Conservation (phyloP, 2,329 filamentous ascomycete genomes). For the Verruconis gallopava region DNA sequence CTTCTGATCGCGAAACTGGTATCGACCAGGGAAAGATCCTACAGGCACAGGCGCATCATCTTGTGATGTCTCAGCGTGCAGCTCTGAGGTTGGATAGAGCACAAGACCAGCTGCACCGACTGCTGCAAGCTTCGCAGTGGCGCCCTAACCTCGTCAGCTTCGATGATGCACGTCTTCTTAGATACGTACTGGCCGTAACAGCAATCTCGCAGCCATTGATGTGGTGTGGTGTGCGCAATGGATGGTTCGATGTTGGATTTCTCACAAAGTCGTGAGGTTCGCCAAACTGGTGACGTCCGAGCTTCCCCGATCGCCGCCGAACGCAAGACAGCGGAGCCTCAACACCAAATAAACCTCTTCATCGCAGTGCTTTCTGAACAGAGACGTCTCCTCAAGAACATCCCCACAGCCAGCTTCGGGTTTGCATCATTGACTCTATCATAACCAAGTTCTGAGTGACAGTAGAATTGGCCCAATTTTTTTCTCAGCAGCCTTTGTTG, state of each 20-base stretch:
- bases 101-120: conserved; percentile 27
- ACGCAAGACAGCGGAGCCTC: too few species aligned
- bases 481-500: too few species aligned
- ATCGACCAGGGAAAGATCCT: not conserved
- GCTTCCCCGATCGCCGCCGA: not conserved
- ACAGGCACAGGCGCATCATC: conserved; percentile 16
- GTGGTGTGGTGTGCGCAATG: conserved; percentile 9
- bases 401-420: too few species aligned
- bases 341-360: too few species aligned
- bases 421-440: too few species aligned
- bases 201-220: conserved; percentile 7
- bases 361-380: too few species aligned
- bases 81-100: conserved; percentile 32
- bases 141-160: conserved; percentile 11
- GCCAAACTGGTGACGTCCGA: not conserved
- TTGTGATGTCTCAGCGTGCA: conserved; percentile 36
- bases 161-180: not conserved
- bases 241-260: conserved; percentile 2
- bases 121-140: conserved; percentile 16
- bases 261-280: not conserved
- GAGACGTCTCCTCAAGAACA: too few species aligned
- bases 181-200: conserved; percentile 3
- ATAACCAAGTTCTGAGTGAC: too few species aligned
- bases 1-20: not conserved
- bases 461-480: too few species aligned